A percentile compares a stretch with the other conserved stretches of the same genome.
Evolutionary conservation across 805 yeast species (phyloP).

Genomic region (Saturnispora halmiae): DNA sequence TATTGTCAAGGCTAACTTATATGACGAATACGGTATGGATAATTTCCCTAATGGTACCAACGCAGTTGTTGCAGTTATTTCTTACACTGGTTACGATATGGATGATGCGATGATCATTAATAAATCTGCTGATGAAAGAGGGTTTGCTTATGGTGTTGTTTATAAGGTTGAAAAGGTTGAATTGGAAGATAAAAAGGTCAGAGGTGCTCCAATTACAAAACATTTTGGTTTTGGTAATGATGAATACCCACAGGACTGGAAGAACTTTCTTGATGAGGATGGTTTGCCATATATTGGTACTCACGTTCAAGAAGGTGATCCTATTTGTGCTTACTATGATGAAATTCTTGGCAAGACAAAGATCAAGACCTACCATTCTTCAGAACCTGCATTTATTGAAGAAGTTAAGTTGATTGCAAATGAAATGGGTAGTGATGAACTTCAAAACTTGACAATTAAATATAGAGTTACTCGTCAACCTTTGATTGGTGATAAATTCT

Average conservation of each 20-base stretch:
- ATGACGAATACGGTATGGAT: conserved; percentile 96
- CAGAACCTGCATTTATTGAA: conserved; percentile 90
- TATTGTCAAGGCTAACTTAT: conserved; percentile 84
- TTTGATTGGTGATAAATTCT: conserved; percentile 93
- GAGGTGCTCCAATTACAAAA: conserved; percentile 91
- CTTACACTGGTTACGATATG: conserved; percentile 99
- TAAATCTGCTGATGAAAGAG: conserved; percentile 95
- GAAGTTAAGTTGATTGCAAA: conserved; percentile 91
- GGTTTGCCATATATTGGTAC: conserved; percentile 89
- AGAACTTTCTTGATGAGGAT: conserved; percentile 77
- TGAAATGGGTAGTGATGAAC: conserved; percentile 66
- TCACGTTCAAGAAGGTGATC: conserved; percentile 89
- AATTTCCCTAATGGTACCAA: conserved; percentile 97
- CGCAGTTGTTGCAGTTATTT: conserved; percentile 97
- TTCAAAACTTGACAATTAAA: conserved; percentile 80
- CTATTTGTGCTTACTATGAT: conserved; percentile 86
- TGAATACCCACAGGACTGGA: conserved; percentile 88
- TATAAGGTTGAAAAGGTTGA: conserved; percentile 92
- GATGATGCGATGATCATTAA: conserved; percentile 99
- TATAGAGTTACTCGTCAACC: conserved; percentile 88
- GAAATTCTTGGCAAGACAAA: conserved; percentile 86
- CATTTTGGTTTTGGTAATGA: conserved; percentile 93
- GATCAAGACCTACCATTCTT: conserved; percentile 85
- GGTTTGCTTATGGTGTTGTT: conserved; percentile 95
- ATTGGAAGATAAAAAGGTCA: conserved; percentile 61